Conservation (phyloP, 257 asterid genomes). For the Primulina huaijiensis region DNA sequence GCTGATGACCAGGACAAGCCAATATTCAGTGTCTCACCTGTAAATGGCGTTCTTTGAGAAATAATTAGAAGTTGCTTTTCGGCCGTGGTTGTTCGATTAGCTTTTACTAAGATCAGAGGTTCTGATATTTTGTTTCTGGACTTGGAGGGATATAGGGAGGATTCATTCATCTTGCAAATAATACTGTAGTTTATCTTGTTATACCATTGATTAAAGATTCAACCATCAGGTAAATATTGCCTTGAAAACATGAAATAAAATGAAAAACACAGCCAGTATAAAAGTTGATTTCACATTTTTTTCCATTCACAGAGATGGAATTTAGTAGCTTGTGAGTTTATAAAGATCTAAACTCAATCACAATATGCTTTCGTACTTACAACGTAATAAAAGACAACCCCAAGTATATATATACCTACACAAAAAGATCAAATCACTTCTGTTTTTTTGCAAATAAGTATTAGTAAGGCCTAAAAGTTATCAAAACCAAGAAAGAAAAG, state of each 20-base stretch:
- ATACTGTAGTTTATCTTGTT: background rate
- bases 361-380: conserved; percentile 35
- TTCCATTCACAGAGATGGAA: conserved; percentile 26
- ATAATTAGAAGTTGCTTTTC: background rate
- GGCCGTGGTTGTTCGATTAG: conserved; percentile 18
- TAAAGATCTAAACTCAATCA: conserved; percentile 26
- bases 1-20: conserved; percentile 32
- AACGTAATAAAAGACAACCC: conserved; percentile 19
- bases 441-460: background rate
- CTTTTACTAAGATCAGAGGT: background rate
- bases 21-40: conserved; percentile 43
- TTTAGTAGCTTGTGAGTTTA: conserved; percentile 22
- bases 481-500: conserved; percentile 30
- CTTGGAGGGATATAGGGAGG: background rate
- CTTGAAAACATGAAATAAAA: background rate
- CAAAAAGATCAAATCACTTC: conserved; percentile 22
- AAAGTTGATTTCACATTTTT: conserved; percentile 21
- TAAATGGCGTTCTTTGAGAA: conserved; percentile 30
- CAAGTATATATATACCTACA: conserved; percentile 22
- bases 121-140: conserved; percentile 2
- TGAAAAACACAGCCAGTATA: background rate
- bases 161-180: conserved; percentile 1
- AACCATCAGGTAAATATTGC: background rate
- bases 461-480: conserved; percentile 19
- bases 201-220: background rate